Percentiles rank a stretch among this genome's conserved stretches.
Evolutionary conservation across 2,329 filamentous ascomycete genomes (phyloP).

Genomic region (Magnaporthiopsis incrustans): DNA sequence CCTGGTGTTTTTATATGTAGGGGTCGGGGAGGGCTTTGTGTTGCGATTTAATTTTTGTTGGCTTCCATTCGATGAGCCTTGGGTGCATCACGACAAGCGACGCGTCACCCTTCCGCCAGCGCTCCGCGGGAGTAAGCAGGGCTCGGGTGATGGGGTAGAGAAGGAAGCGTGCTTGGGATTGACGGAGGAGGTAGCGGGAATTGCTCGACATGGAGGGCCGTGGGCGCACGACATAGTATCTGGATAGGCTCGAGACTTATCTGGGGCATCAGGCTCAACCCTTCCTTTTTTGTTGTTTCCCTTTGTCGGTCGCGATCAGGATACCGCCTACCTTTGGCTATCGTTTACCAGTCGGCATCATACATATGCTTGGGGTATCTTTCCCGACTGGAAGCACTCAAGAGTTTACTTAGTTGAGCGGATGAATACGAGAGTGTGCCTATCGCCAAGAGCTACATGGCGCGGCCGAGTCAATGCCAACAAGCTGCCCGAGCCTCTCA

Average conservation of each 20-base stretch:
- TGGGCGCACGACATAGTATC: neutral
- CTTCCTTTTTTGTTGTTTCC: slow-evolving; percentile 4
- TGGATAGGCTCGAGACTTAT: slow-evolving; percentile 2
- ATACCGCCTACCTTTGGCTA: neutral
- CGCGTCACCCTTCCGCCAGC: neutral
- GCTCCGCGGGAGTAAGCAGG: neutral
- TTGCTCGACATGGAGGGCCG: neutral
- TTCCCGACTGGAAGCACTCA: slow-evolving; percentile 12
- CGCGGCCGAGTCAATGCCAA: neutral
- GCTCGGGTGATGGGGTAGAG: neutral
- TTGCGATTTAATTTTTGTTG: slow-evolving; percentile 16
- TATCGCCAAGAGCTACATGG: neutral
- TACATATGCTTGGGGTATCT: slow-evolving; percentile 14
- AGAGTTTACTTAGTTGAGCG: slow-evolving; percentile 13
- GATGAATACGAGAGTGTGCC: neutral
- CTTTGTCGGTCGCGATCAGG: neutral
- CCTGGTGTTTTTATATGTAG: slow-evolving; percentile 21
- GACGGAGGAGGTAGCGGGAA: slow-evolving; percentile 4
- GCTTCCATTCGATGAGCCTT: neutral
- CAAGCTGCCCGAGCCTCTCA: slow-evolving; percentile 1
- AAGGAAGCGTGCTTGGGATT: slow-evolving; percentile 6
- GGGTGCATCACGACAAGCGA: neutral
- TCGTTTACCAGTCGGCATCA: slow-evolving; percentile 9
- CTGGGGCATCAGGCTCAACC: slow-evolving; percentile 6
- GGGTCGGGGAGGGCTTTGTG: slow-evolving; percentile 20